Base-by-base conservation (phyloP, 2,329 filamentous ascomycete species). In the Pestalotiopsis sp. region DNA sequence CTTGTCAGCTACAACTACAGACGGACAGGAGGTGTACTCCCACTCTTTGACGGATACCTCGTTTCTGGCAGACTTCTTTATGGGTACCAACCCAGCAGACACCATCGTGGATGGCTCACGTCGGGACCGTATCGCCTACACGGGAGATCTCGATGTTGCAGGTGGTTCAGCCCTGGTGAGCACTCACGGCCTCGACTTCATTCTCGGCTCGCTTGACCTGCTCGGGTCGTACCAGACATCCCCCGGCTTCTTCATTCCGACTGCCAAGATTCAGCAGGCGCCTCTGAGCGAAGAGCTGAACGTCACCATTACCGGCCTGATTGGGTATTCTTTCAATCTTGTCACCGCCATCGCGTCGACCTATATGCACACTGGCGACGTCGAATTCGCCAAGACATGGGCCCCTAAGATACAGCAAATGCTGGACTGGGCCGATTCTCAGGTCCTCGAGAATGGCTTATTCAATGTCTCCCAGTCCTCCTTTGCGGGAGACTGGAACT, bases 21-120 rank as follows among this genome's bases (percentile, higher is more conserved):
- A 67, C 0, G 73, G 72, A 14, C 63, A 70, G 1, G 12, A 66
- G 17, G 72, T 75, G 2, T 79, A 78, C 65, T 69, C 70, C 4
- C 71, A 73, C 6, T 60, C 73, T 4, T 69, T 80, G 27, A 80
- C 71, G 0, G 72, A 80, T n/a, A 66, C 63, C 2, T 67, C 69
- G 4, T 76, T 76, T 58, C 69, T 81, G 23, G 5, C 71, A 4
- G 77, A 81, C 67, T 82, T 81, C 64, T 71, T 80, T 6, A 74
- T 80, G 60, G 79, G 79, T 6, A 72, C 75, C 12, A 82, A 81
- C 66, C 78, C 78, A 3, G 60, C 70, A 3, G 70, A 74, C 12
- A 76, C 73, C 31, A 75, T 76, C 14, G 79, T 81, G 2, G 80
- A 81, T 69, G 80, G 79, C 31, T 80, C 80, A 2, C 74, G 78